Evolutionary conservation across 805 yeast genomes (phyloP), one percentile per base, ranked within the genome.

Genomic region (Torulaspora gathmanii): DNA sequence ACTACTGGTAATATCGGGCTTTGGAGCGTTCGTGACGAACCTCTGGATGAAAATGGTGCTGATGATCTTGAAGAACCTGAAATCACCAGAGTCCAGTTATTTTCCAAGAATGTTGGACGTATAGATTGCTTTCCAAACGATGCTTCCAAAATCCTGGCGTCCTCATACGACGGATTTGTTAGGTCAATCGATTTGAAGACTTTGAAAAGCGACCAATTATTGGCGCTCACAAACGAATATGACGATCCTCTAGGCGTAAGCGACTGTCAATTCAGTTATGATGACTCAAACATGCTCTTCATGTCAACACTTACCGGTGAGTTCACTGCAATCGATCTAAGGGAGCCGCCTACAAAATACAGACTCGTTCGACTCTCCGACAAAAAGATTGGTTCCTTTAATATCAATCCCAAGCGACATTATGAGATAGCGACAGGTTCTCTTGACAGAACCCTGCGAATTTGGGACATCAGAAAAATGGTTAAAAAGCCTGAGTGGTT

Each of bases 371-470:
- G 95, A 51, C 63, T 90, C 12, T 87, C 90, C 46, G 95, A 86
- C 57, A 90, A 91, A 60, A 93, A 93, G 61, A 90, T 93, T 45
- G 98, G 98, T 0, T 88, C 95, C 1, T 87, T 93, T 64, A 60
- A 83, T 1, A 75, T 87, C 13, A 88, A 88, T 56, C 98, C 98
- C 1, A 63, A 69, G 13, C 70, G 73, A 27, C 67, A 75, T 1
- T 63, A 80, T 53, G 85, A 85, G 51, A 72, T 89, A 1, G 95
- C 91, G 0, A 83, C 97, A 0, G 95, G 90, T 0, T 89, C 97
- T 0, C 71, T 93, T 37, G 99, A 91, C 63, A 70, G 98, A 55
- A 78, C 93, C 0, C 60, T 93, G 64, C 79, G 85, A 50, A 63
- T 91, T 1, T 91, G 96, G 96, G 99, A 91, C 64, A 64, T 89